Evolutionary conservation across 441 rosid species (phyloP).

Genomic region (Mallotus japonicus): DNA sequence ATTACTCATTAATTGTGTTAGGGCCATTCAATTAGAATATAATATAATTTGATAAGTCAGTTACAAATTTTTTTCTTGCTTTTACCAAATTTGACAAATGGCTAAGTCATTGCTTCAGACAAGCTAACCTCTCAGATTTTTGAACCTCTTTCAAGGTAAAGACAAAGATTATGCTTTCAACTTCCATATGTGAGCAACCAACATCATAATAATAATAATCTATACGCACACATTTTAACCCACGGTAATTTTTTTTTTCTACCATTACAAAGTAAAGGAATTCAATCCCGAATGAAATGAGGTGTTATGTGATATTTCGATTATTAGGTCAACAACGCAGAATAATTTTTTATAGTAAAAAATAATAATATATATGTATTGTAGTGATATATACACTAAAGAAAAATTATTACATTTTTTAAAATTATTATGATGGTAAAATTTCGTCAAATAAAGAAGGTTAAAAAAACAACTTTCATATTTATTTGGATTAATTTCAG

Average conservation of each 20-base stretch:
- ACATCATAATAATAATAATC: too few relatives aligned
- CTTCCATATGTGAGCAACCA: neutral
- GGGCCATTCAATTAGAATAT: conserved; percentile 15
- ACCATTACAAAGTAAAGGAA: too few relatives aligned
- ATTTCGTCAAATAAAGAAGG: neutral
- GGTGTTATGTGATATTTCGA: too few relatives aligned
- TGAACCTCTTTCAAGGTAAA: conserved; percentile 1
- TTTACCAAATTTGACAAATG: conserved; percentile 23
- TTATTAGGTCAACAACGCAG: too few relatives aligned
- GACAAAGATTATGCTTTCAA: conserved; percentile 20
- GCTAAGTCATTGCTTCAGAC: conserved; percentile 3
- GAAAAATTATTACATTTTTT: neutral
- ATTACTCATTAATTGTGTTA: conserved; percentile 7
- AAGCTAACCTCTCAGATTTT: neutral
- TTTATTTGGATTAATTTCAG: conserved; percentile 11
- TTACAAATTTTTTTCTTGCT: conserved; percentile 17
- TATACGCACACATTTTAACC: too few relatives aligned
- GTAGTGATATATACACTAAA: neutral
- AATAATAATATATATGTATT: too few relatives aligned
- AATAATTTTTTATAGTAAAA: too few relatives aligned
- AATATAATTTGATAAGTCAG: conserved; percentile 21
- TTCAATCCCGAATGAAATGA: too few relatives aligned
- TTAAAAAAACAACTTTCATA: neutral
- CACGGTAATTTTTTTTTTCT: too few relatives aligned
- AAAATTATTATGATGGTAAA: too few relatives aligned